Conservation (phyloP, 2,329 filamentous ascomycete species). For the Lecanicillium sp. region DNA sequence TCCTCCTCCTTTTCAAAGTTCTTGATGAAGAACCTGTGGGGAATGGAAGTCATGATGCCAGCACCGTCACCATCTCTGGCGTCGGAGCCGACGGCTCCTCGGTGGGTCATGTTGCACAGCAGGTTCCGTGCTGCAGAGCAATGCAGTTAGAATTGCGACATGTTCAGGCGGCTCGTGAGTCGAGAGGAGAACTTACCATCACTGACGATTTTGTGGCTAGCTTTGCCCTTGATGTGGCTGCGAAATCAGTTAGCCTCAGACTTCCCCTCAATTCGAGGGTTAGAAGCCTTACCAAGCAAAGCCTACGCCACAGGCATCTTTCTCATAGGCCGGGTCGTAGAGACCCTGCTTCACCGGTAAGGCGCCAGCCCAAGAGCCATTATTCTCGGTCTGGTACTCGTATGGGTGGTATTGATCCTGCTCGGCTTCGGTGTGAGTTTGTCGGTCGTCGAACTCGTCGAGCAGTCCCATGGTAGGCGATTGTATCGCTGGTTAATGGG, state of each 20-base stretch:
- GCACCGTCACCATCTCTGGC: slow-evolving; percentile 96
- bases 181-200: slow-evolving; percentile 61
- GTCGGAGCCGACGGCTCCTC: slow-evolving; percentile 95
- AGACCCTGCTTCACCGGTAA: slow-evolving; percentile 97
- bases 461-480: slow-evolving; percentile 63
- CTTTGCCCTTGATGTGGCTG: slow-evolving; percentile 93
- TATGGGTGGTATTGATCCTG: slow-evolving; percentile 59
- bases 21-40: slow-evolving; percentile 97
- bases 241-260: slow-evolving; percentile 5
- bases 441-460: slow-evolving; percentile 61
- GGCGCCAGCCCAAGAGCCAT: slow-evolving; percentile 83
- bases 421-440: slow-evolving; percentile 52
- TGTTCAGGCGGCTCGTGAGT: slow-evolving; percentile 7
- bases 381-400: slow-evolving; percentile 83
- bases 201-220: slow-evolving; percentile 97
- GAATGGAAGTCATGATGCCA: slow-evolving; percentile 98
- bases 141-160: not conserved
- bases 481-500: slow-evolving; percentile 16
- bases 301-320: slow-evolving; percentile 98
- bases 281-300: slow-evolving; percentile 75
- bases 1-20: slow-evolving; percentile 91
- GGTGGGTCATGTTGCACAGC: slow-evolving; percentile 99
- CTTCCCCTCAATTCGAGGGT: not conserved
- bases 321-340: slow-evolving; percentile 92
- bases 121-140: slow-evolving; percentile 65